Evolutionary conservation across 257 asterid species (phyloP).

Genomic region (Jaltomata sinuosa): DNA sequence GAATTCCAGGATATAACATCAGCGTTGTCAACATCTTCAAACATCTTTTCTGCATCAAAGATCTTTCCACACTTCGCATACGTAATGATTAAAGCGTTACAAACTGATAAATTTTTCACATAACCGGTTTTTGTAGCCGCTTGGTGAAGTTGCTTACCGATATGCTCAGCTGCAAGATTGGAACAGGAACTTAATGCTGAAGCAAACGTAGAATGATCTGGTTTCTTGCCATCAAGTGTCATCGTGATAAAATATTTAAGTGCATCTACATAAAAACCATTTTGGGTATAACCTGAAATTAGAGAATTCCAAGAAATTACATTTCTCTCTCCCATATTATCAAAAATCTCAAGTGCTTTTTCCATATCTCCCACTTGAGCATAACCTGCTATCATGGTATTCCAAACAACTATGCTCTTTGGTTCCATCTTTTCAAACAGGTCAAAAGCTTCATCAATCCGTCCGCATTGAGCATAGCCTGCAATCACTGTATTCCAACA

Average conservation of each 20-base stretch:
- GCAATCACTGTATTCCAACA: constrained; percentile 37
- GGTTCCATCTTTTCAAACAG: constrained; percentile 28
- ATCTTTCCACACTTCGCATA: constrained; percentile 39
- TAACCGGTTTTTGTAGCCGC: constrained; percentile 18
- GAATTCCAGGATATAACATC: constrained; percentile 44
- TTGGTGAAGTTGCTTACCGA: constrained; percentile 12
- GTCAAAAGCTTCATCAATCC: constrained; percentile 24
- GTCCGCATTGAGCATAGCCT: constrained; percentile 21
- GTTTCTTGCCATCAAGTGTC: constrained; percentile 20
- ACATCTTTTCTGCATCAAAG: constrained; percentile 20
- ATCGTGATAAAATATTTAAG: constrained; percentile 23
- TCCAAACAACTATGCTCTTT: constrained; percentile 40
- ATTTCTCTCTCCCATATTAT: constrained; percentile 25
- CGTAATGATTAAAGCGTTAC: constrained; percentile 28
- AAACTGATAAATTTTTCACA: constrained; percentile 12
- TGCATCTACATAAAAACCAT: constrained; percentile 31
- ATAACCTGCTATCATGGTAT: constrained; percentile 31
- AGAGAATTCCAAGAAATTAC: constrained; percentile 46
- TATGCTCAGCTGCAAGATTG: constrained; percentile 12
- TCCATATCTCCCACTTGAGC: constrained; percentile 23
- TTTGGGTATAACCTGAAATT: constrained; percentile 43
- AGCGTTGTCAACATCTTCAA: constrained; percentile 17
- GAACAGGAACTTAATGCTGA: constrained; percentile 27
- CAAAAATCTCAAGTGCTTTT: constrained; percentile 25
- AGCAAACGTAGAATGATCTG: constrained; percentile 31